Percentiles rank a stretch among this genome's conserved stretches.
phyloP scores from a whole-genome alignment of 169 alveolate species.

The Condylostoma magnum region DNA sequence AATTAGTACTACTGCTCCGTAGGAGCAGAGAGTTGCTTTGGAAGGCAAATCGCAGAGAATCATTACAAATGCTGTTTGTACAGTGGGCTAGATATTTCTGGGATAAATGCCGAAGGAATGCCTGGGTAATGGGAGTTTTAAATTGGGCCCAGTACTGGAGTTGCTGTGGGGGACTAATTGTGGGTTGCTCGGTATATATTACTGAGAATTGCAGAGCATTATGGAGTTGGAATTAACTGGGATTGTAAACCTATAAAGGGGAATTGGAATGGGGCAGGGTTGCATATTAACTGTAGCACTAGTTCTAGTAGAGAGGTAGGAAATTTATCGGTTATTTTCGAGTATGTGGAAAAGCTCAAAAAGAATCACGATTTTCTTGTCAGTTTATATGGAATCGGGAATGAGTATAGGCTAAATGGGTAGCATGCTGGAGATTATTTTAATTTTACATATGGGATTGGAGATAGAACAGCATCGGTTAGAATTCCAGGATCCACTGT shows the following conservation, averaged over 20 bases:
- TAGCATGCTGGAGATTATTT: constrained; percentile 38
- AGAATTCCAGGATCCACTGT: constrained; percentile 41
- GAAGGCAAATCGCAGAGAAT: constrained; percentile 63
- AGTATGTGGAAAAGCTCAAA: constrained; percentile 33
- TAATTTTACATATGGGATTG: constrained; percentile 46
- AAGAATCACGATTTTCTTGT: constrained; percentile 47
- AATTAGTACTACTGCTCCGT: constrained; percentile 73
- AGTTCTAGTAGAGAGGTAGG: constrained; percentile 46
- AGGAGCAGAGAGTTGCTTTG: constrained; percentile 53
- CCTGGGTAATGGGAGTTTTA: constrained; percentile 75
- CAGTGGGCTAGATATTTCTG: constrained; percentile 55
- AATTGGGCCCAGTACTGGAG: constrained; percentile 62
- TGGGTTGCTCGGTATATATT: constrained; percentile 64
- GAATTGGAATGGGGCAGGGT: constrained; percentile 75
- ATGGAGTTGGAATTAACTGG: constrained; percentile 39
- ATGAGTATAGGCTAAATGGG: constrained; percentile 65
- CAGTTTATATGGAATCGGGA: constrained; percentile 51
- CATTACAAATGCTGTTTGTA: constrained; percentile 56
- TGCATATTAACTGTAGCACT: constrained; percentile 62
- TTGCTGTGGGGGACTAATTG: constrained; percentile 61
- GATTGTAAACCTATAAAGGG: constrained; percentile 65
- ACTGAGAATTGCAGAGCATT: constrained; percentile 58
- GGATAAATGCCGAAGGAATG: constrained; percentile 62
- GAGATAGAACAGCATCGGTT: constrained; percentile 33
- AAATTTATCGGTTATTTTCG: constrained; percentile 39